Conservation (phyloP, 805 yeast genomes). For the Ascoidea rubescens region DNA sequence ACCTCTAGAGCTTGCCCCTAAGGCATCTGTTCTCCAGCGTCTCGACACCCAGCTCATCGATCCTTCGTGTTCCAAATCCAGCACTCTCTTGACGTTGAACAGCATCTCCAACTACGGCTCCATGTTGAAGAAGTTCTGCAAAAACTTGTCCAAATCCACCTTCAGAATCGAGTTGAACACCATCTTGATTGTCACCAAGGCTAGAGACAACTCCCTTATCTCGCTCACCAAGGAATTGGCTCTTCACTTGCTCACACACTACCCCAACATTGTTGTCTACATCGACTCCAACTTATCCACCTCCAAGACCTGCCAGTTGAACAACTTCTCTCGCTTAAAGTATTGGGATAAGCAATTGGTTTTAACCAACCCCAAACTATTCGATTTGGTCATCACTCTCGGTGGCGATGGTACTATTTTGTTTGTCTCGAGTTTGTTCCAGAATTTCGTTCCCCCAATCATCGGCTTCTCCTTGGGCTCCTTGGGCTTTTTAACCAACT, state of each 20-base stretch:
- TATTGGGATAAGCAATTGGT: constrained; percentile 13
- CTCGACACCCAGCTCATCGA: too few species aligned
- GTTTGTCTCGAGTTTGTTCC: constrained; percentile 48
- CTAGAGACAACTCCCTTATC: constrained; percentile 67
- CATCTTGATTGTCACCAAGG: constrained; percentile 79
- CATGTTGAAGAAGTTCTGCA: constrained; percentile 26
- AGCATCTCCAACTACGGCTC: too few species aligned
- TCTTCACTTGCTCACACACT: constrained; percentile 49
- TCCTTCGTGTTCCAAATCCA: too few species aligned
- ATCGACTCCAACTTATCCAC: constrained; percentile 36
- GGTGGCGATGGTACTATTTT: constrained; percentile 69
- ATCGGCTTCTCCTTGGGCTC: constrained; percentile 54
- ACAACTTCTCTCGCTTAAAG: neutral
- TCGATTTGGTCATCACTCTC: constrained; percentile 46
- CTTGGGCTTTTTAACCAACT: constrained; percentile 47
- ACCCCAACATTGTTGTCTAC: constrained; percentile 35
- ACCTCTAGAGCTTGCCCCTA: too few species aligned
- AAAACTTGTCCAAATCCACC: constrained; percentile 54
- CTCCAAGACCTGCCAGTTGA: neutral
- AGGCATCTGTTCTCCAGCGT: too few species aligned
- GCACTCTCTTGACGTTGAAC: too few species aligned
- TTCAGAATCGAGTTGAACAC: constrained; percentile 56
- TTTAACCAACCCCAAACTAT: constrained; percentile 17
- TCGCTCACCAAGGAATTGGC: constrained; percentile 68
- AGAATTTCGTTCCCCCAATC: constrained; percentile 48